Conservation (phyloP, 139 green algal species). For the Pleodorina starrii region DNA sequence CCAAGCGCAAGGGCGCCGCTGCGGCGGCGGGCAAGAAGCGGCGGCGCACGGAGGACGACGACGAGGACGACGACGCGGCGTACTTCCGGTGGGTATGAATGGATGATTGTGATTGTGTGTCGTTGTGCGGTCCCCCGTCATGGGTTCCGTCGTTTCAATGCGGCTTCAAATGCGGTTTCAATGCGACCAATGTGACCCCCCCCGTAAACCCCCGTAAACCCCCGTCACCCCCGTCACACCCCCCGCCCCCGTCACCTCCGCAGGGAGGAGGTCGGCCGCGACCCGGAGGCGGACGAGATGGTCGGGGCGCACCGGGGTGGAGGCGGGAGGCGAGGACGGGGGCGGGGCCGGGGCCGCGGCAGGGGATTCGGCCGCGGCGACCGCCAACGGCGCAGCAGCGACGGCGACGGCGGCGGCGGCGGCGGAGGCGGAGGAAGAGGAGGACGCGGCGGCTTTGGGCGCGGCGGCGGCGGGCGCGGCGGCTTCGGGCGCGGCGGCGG, state of each 20-base stretch:
- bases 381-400: not conserved
- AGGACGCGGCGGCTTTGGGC: too few species aligned
- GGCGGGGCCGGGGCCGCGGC: constrained; percentile 2
- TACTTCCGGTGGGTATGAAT: constrained; percentile 77
- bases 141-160: too few species aligned
- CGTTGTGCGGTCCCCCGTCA: too few species aligned
- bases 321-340: not conserved
- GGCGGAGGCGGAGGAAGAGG: not conserved
- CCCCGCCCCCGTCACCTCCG: not conserved
- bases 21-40: constrained; percentile 62
- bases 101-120: too few species aligned
- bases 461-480: not conserved
- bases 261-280: constrained; percentile 73
- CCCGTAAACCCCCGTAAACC: too few species aligned
- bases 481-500: not conserved
- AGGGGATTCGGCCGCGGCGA: not conserved
- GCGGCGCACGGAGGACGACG: constrained; percentile 42
- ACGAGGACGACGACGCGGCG: constrained; percentile 76
- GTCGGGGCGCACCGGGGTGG: constrained; percentile 50
- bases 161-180: too few species aligned
- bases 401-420: too few species aligned
- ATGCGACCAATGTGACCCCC: too few species aligned
- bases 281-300: constrained; percentile 66
- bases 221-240: not conserved
- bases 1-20: not conserved